Evolutionary conservation across 1,284 basidiomycete species (phyloP).

Genomic region (Moesziomyces parantarcticus): DNA sequence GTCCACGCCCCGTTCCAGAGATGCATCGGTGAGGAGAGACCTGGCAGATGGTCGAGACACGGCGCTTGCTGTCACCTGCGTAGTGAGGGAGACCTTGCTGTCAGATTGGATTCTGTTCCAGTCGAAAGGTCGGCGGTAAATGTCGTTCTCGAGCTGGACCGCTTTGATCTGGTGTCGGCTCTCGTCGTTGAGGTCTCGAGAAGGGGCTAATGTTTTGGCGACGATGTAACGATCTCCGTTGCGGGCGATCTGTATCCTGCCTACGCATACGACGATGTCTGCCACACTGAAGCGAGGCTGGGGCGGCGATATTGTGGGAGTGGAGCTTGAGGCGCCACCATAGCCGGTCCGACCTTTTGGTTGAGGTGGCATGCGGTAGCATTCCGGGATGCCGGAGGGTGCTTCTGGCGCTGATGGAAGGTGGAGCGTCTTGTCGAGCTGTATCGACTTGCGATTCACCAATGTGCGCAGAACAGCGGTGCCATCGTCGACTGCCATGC

Average conservation of each 20-base stretch:
- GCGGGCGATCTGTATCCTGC: constrained; percentile 27
- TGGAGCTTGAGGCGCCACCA: not conserved
- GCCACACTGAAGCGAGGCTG: constrained; percentile 25
- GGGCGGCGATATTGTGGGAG: constrained; percentile 10
- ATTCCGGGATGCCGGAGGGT: constrained; percentile 29
- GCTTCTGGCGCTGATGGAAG: not conserved
- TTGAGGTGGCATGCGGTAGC: constrained; percentile 38
- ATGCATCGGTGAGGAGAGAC: constrained; percentile 7
- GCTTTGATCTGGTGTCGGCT: constrained; percentile 26
- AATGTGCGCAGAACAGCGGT: constrained; percentile 40
- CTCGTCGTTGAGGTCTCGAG: constrained; percentile 31
- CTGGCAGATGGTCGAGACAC: constrained; percentile 2
- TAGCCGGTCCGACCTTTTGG: not conserved
- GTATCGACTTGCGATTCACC: constrained; percentile 28
- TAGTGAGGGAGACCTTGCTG: not conserved
- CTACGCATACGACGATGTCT: constrained; percentile 21
- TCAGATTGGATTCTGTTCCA: constrained; percentile 3
- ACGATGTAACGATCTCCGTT: constrained; percentile 7
- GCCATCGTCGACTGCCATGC: constrained; percentile 43
- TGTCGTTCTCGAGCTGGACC: constrained; percentile 20
- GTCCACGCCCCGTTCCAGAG: constrained; percentile 4
- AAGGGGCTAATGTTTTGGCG: not conserved
- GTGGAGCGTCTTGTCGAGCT: not conserved
- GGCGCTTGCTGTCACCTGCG: not conserved
- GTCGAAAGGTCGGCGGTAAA: constrained; percentile 23